phyloP scores from a whole-genome alignment of 495 filamentous ascomycete genomes.

The Penicillium lagena region DNA sequence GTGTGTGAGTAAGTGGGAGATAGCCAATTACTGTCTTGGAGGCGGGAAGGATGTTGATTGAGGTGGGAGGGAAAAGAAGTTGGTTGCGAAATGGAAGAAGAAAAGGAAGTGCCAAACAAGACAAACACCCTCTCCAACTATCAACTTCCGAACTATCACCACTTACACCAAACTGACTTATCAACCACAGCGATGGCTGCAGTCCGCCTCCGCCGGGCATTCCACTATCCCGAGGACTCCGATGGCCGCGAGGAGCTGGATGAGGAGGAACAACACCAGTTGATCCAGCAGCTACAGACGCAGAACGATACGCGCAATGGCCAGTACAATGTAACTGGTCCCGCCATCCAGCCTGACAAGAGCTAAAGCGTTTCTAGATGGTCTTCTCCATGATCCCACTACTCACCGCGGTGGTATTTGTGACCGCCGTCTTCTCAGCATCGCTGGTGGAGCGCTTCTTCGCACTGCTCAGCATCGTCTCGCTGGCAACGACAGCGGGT shows the following conservation, averaged over 20 bases:
- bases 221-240: constrained; percentile 54
- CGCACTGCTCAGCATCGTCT: constrained; percentile 51
- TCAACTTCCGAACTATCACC: no score
- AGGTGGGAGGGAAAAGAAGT: not conserved
- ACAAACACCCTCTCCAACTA: constrained; percentile 22
- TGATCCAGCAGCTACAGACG: constrained; percentile 51
- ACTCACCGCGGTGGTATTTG: constrained; percentile 43
- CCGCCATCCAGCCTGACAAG: not conserved
- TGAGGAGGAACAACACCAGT: constrained; percentile 68
- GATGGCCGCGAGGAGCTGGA: constrained; percentile 50
- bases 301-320: constrained; percentile 55
- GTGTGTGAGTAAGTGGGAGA: no score
- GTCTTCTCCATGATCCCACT: constrained; percentile 54
- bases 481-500: constrained; percentile 53
- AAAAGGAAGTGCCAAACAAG: constrained; percentile 33
- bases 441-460: constrained; percentile 26
- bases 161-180: not conserved
- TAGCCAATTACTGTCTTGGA: no score
- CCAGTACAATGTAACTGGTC: constrained; percentile 45
- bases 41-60: not conserved
- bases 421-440: constrained; percentile 40
- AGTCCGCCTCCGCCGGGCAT: constrained; percentile 53
- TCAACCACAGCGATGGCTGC: constrained; percentile 29
- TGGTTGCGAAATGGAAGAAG: not conserved
- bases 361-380: constrained; percentile 23